phyloP scores from a whole-genome alignment of 768 basidiomycete species.

The Suillus subluteus region DNA sequence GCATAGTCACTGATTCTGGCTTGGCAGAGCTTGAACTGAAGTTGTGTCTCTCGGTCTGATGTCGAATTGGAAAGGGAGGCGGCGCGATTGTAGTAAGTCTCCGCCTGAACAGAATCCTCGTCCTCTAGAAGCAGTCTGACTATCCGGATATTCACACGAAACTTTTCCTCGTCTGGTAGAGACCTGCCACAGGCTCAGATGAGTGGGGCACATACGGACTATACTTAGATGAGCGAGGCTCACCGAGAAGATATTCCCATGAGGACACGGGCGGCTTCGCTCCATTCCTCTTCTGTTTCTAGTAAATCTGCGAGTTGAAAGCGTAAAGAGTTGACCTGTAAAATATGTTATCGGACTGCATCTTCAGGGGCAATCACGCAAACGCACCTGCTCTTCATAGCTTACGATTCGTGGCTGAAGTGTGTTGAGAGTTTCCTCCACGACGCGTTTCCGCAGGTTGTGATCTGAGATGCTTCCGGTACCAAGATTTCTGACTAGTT shows the following conservation, averaged over 20 bases:
- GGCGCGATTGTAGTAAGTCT: slow-evolving; percentile 96
- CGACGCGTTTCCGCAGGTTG: slow-evolving; percentile 68
- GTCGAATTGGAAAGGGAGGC: slow-evolving; percentile 85
- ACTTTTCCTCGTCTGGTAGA: slow-evolving; percentile 81
- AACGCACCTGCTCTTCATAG: slow-evolving; percentile 91
- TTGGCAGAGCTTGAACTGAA: slow-evolving; percentile 91
- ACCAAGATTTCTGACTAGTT: slow-evolving; percentile 73
- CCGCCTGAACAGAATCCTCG: slow-evolving; percentile 96
- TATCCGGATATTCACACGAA: slow-evolving; percentile 90
- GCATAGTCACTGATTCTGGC: slow-evolving; percentile 93
- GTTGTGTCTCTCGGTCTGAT: slow-evolving; percentile 74
- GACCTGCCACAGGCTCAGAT: slow-evolving; percentile 42
- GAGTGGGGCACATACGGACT: neutral
- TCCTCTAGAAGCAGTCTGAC: slow-evolving; percentile 94
- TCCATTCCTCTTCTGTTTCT: slow-evolving; percentile 92
- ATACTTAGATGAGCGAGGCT: slow-evolving; percentile 66
- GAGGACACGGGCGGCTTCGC: slow-evolving; percentile 87
- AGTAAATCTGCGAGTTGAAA: slow-evolving; percentile 92
- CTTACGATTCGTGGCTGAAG: slow-evolving; percentile 83
- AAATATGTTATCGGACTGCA: slow-evolving; percentile 9
- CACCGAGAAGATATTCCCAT: slow-evolving; percentile 84
- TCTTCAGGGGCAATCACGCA: slow-evolving; percentile 6
- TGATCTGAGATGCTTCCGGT: slow-evolving; percentile 56
- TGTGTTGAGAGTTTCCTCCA: slow-evolving; percentile 72
- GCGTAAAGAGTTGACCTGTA: slow-evolving; percentile 78